phyloP scores from a whole-genome alignment of 805 yeast species.

The Kregervanrija pseudodelftensis region DNA sequence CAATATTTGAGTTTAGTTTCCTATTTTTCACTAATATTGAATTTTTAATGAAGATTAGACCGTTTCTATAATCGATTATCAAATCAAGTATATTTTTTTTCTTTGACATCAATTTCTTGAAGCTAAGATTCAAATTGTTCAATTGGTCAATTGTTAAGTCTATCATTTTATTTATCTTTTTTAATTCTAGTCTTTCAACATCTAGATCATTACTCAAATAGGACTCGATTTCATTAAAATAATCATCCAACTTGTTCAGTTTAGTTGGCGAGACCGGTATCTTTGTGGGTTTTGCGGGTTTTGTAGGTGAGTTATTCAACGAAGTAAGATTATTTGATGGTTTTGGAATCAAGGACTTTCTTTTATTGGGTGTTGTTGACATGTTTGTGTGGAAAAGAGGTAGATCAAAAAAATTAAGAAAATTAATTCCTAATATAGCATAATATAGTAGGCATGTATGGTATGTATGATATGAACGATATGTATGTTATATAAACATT shows the following conservation, averaged over 20 bases:
- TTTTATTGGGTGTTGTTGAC: no score
- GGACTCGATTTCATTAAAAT: conserved; percentile 1
- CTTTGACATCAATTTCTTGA: conserved; percentile 1
- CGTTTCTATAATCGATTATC: conserved; percentile 5
- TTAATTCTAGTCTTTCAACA: background rate
- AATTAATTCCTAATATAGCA: no score
- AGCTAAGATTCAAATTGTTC: background rate
- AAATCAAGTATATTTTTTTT: background rate
- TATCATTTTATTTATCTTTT: background rate
- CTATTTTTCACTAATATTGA: no score
- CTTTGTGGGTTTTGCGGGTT: no score
- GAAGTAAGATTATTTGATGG: no score
- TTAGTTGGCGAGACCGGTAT: conserved; percentile 1
- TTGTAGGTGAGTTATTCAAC: conserved; percentile 1
- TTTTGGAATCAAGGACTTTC: no score
- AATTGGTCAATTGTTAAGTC: background rate
- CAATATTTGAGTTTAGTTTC: no score
- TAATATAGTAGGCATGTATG: no score
- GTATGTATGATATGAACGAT: no score
- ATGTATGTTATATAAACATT: no score
- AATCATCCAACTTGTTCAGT: background rate
- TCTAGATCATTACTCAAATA: conserved; percentile 4
- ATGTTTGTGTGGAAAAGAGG: no score
- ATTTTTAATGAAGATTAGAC: background rate
- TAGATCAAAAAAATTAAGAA: no score